phyloP scores from a whole-genome alignment of 1,284 basidiomycete species.

The Cutaneotrichosporon dermatis region DNA sequence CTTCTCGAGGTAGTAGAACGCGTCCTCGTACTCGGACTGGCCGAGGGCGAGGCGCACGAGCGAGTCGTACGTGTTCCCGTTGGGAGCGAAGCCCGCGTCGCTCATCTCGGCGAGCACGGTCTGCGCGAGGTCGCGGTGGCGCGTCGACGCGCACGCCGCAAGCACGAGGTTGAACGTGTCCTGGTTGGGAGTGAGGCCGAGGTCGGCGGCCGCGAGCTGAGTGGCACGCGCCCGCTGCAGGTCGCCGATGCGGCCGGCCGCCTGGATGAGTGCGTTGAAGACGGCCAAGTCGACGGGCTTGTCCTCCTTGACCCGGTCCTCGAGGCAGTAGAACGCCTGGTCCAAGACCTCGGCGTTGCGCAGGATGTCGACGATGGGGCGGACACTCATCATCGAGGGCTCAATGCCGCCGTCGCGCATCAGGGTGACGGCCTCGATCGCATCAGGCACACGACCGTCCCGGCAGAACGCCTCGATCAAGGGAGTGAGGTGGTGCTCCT shows the following conservation, averaged over 20 bases:
- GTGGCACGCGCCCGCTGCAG: conserved; percentile 71
- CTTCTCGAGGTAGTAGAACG: conserved; percentile 81
- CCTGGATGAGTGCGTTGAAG: conserved; percentile 64
- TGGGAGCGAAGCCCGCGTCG: conserved; percentile 51
- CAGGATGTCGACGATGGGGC: conserved; percentile 55
- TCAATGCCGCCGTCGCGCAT: conserved; percentile 34
- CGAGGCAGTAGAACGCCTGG: conserved; percentile 61
- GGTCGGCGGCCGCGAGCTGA: conserved; percentile 61
- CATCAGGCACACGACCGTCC: conserved; percentile 39
- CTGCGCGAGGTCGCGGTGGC: conserved; percentile 38
- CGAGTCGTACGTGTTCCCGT: conserved; percentile 60
- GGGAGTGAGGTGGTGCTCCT: conserved; percentile 54
- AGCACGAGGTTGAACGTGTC: conserved; percentile 69
- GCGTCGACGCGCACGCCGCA: conserved; percentile 55
- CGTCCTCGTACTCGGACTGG: conserved; percentile 71
- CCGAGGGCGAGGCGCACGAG: conserved; percentile 66
- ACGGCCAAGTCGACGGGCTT: conserved; percentile 57
- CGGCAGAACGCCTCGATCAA: conserved; percentile 45
- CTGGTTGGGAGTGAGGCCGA: conserved; percentile 58
- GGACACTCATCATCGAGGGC: conserved; percentile 31
- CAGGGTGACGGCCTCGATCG: conserved; percentile 33
- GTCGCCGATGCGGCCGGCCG: conserved; percentile 60
- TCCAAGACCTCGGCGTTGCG: conserved; percentile 59
- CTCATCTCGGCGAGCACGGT: conserved; percentile 38
- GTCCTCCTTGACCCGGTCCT: conserved; percentile 58